A percentile compares a stretch with the other conserved stretches of the same genome.
phyloP scores from a whole-genome alignment of 345 rosid genomes.

The Eucalyptus rudis region DNA sequence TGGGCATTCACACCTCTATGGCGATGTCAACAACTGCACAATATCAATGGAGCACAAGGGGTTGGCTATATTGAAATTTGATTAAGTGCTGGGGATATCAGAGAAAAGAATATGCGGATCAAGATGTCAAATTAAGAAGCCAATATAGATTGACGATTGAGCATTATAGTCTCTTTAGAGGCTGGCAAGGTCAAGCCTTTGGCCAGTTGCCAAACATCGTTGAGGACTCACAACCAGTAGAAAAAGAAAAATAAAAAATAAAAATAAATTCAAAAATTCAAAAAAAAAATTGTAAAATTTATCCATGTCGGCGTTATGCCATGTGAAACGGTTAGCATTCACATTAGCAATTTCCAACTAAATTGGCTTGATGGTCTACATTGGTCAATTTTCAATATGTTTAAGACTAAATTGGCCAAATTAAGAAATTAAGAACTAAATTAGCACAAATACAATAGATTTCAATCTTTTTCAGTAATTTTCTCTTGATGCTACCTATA shows the following conservation, averaged over 20 bases:
- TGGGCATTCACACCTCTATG: neutral
- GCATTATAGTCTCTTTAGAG: no score
- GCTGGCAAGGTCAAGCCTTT: no score
- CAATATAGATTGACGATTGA: no score
- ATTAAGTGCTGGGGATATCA: neutral
- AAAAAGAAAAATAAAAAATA: no score
- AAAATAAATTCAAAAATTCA: no score
- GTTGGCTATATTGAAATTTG: neutral
- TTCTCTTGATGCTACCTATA: neutral
- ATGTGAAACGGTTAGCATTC: accelerated
- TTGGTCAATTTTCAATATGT: no score
- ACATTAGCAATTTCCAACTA: accelerated
- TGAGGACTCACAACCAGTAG: no score
- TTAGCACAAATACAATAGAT: no score
- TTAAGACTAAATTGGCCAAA: neutral
- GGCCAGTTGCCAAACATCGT: no score
- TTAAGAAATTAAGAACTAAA: accelerated
- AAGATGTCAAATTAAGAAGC: neutral
- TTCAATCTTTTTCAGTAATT: accelerated
- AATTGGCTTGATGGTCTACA: accelerated
- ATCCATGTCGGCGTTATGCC: accelerated
- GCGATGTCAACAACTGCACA: no score
- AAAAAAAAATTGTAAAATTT: no score
- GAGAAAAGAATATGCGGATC: neutral
- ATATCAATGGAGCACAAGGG: neutral